Evolutionary conservation across 345 rosid genomes (phyloP), one percentile per base, ranked within the genome.

Genomic region (Firmiana major): DNA sequence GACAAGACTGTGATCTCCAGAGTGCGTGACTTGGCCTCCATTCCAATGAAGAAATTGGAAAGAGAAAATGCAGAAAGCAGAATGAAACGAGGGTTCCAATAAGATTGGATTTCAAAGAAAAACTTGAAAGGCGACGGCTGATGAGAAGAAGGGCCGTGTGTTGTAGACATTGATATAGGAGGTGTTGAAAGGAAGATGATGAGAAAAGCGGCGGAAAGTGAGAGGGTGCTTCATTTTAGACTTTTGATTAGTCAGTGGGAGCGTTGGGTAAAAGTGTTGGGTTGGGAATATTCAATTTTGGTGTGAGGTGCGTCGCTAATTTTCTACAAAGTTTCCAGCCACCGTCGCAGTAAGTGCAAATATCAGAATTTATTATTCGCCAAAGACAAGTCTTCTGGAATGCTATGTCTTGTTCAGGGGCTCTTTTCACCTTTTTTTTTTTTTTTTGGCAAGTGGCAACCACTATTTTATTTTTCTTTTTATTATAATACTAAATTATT

Each of bases 1-100:
- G 96, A 89, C 24, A 90, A 81, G 2, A 86, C 16, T 3, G 88
- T 86, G 69, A 91, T 77, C 82, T 91, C 94, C 2, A 94, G 8
- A 38, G 58, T 54, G 22, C 82, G 79, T 7, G 71, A 59, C 66
- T 72, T 21, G 76, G 6, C 55, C 24, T 80, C 74, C 78, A 74
- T 57, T 79, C 13, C 40, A 7, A 11, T 2, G 17, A 21, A 24
- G 9, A 22, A 38, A 9, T 5, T 31, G 34, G 34, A 31, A 31
- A 31, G 3, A 31, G 34, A 31, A 31, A 31, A 31, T 31, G 34
- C 34, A 31, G 34, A 64, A 38, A 38, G 71, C n/a, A 38, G 26
- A 76, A 9, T 3, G n/a, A 5, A 45, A 7, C 2, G 13, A 48
- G 40, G 22, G 0, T 46, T 42, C 11, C 0, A 0, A 31, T 28